Percentiles rank a stretch among this genome's conserved stretches.
phyloP scores from a whole-genome alignment of 2,329 filamentous ascomycete species.

The Sarocladium oryzae region DNA sequence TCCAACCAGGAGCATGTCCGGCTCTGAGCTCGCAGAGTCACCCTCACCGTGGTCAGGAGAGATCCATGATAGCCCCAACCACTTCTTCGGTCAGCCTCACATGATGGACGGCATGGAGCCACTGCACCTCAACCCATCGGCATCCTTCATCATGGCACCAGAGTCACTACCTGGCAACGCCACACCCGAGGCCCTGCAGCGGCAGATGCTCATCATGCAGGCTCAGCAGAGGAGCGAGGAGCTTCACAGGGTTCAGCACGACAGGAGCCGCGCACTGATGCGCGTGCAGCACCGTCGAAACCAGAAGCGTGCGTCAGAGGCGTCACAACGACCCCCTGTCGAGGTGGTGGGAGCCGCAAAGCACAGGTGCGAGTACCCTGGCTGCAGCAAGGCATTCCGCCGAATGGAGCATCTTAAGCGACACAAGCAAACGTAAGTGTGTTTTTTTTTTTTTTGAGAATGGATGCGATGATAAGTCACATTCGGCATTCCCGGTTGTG shows the following conservation, averaged over 20 bases:
- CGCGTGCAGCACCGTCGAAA: slow-evolving; percentile 29
- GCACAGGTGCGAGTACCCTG: slow-evolving; percentile 39
- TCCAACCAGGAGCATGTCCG: slow-evolving; percentile 32
- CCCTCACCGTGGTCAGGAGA: slow-evolving; percentile 31
- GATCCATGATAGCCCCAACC: slow-evolving; percentile 34
- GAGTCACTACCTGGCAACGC: neutral
- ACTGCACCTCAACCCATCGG: slow-evolving; percentile 25
- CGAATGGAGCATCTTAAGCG: slow-evolving; percentile 51
- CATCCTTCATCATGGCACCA: slow-evolving; percentile 3
- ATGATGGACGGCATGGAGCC: slow-evolving; percentile 25
- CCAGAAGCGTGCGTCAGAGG: slow-evolving; percentile 18
- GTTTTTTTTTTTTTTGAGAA: too few species aligned
- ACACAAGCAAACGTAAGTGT: slow-evolving; percentile 44
- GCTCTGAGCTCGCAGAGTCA: slow-evolving; percentile 31
- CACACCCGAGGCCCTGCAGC: slow-evolving; percentile 19
- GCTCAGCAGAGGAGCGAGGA: slow-evolving; percentile 37
- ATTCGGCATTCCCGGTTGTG: neutral
- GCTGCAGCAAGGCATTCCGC: slow-evolving; percentile 43
- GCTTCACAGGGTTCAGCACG: slow-evolving; percentile 25
- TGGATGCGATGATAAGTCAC: neutral
- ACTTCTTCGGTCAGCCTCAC: slow-evolving; percentile 29
- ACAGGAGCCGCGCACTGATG: neutral
- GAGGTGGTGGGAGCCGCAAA: slow-evolving; percentile 33
- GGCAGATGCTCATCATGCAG: slow-evolving; percentile 34
- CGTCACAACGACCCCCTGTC: slow-evolving; percentile 14